Conservation (phyloP, 148 eudicot species). For the Polygonum maritimum region DNA sequence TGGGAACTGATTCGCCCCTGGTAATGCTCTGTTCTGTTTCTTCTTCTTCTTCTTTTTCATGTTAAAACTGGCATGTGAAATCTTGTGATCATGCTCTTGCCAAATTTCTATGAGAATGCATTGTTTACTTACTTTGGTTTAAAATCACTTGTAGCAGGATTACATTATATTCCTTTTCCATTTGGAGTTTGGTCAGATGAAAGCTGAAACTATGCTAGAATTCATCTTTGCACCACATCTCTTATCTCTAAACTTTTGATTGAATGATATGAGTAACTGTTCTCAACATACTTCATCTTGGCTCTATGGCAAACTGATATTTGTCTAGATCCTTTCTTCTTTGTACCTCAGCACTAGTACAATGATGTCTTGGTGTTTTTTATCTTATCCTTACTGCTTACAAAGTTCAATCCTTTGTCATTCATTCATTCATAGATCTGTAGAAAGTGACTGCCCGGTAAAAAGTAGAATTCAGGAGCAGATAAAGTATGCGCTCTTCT, state of each 20-base stretch:
- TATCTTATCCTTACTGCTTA: neutral
- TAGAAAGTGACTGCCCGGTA: too few relatives aligned
- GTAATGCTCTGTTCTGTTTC: neutral
- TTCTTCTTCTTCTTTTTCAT: neutral
- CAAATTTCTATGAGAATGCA: too few relatives aligned
- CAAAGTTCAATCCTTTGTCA: neutral
- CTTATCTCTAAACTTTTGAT: neutral
- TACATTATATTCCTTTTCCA: neutral
- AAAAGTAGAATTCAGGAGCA: too few relatives aligned
- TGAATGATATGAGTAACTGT: too few relatives aligned
- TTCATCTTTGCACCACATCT: neutral
- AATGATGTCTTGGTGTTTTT: neutral
- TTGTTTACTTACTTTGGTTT: neutral
- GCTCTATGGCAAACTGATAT: neutral
- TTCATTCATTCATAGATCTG: neutral
- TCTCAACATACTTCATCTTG: neutral
- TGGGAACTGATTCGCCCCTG: conserved; percentile 5
- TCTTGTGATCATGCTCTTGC: too few relatives aligned
- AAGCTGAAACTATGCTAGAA: neutral
- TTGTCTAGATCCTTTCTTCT: neutral
- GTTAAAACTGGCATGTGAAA: neutral
- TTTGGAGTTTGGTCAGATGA: neutral
- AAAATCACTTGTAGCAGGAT: neutral
- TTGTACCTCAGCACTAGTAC: too few relatives aligned
- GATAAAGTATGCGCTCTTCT: too few relatives aligned